A percentile compares a stretch with the other conserved stretches of the same genome.
Conservation (phyloP, 2,329 filamentous ascomycete species). For the Davidsoniella neocaledoniae region DNA sequence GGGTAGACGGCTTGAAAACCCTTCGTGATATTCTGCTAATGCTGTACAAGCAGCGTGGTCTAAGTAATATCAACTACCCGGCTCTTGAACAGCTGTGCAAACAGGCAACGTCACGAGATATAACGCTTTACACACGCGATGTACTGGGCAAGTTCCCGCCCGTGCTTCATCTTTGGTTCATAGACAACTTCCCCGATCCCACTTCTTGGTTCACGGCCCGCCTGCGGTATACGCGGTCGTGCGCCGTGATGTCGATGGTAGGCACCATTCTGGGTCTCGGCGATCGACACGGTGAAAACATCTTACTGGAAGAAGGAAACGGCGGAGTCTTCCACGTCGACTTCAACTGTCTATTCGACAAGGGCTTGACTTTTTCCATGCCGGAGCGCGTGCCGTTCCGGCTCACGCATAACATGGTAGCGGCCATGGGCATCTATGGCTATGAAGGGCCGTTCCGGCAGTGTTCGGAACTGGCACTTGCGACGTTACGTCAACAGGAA, state of each 20-base stretch:
- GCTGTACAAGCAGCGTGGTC: constrained; percentile 59
- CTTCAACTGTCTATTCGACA: constrained; percentile 99
- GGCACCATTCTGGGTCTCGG: constrained; percentile 87
- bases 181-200: constrained; percentile 85
- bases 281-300: constrained; percentile 93
- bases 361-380: constrained; percentile 86
- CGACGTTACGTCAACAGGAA: constrained; percentile 73
- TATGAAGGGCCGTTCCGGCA: constrained; percentile 87
- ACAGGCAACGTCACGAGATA: constrained; percentile 26
- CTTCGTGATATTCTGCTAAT: constrained; percentile 77
- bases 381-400: constrained; percentile 92
- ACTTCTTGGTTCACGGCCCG: constrained; percentile 82
- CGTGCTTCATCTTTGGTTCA: constrained; percentile 85
- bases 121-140: constrained; percentile 54
- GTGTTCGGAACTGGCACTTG: constrained; percentile 75
- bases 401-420: constrained; percentile 94
- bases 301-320: constrained; percentile 83
- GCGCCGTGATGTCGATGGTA: constrained; percentile 98
- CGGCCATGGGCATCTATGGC: constrained; percentile 89
- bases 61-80: constrained; percentile 46
- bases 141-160: constrained; percentile 55
- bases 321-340: constrained; percentile 95
- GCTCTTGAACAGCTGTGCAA: constrained; percentile 37
- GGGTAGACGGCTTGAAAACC: constrained; percentile 92
- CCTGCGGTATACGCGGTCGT: constrained; percentile 78